Evolutionary conservation across 2,329 filamentous ascomycete species (phyloP), one percentile per base, ranked within the genome.

Genomic region (Xylaria sp.): DNA sequence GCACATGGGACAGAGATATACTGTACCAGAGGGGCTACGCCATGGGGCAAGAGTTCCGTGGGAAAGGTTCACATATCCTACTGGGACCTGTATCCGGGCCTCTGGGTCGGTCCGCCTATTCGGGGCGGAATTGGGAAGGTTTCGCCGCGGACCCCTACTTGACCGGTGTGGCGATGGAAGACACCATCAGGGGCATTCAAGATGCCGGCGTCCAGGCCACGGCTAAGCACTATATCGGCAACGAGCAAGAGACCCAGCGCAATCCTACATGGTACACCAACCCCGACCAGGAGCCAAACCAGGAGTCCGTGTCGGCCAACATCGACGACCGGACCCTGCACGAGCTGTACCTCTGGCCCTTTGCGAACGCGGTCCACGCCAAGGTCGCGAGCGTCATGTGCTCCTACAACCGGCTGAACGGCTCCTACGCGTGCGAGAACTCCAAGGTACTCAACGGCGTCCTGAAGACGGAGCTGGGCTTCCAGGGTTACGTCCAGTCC

Each of bases 1-100:
- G 87, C 5, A 88, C 88, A 11, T 91, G 86, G 81, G 85, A 89
- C 68, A 83, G 83, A 54, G 77, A 77, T 18, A 77, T 90, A 39
- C 82, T 88, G 59, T 75, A 75, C 59, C 66, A 68, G 39, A 62
- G 74, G 48, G 73, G 71, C 18, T 63, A 65, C 50, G 75, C 74
- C 44, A 74, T 79, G 74, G 77, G 74, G 17, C 41, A 68, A 13
- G 29, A 34, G 29, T 34, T 7, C 29, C 29, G 29, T 3, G 29
- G 29, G 5, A 92, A 92, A 74, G 89, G 89, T 52, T 80, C 89
- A 19, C 87, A 92, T 66, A 76, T 91, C 22, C 82, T 85, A 60
- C 78, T 92, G 2, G 57, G 53, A 1, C 73, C 76, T 11, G 72
- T 76, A 18, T 65, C 66, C 13, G 75, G 75, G 1, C 75, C 78